These are phyloP conservation scores for Ophiosphaerella narmari DNA, from an alignment of 2,329 filamentous ascomycete genomes.

Conservation along the genomic window DNA sequence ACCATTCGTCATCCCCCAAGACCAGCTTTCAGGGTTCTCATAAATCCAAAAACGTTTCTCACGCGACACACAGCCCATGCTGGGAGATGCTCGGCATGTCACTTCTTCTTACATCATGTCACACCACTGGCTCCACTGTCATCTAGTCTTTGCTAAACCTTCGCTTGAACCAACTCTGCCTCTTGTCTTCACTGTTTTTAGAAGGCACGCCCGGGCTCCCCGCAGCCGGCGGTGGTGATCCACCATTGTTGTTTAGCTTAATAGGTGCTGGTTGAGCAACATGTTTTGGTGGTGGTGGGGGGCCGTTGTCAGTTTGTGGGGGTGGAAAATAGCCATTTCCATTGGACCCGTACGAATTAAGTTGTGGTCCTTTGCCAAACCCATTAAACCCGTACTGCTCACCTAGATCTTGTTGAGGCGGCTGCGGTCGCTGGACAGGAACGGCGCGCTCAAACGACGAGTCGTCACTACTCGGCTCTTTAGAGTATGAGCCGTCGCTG, in stretches of 20 bases:
- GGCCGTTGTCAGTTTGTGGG: slow-evolving; percentile 23
- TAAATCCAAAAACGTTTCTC: neutral
- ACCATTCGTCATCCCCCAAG: slow-evolving; percentile 1
- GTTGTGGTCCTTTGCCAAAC: slow-evolving; percentile 51
- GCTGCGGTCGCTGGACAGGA: slow-evolving; percentile 42
- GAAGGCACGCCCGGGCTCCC: slow-evolving; percentile 23
- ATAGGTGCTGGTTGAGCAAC: slow-evolving; percentile 31
- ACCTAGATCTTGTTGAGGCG: slow-evolving; percentile 43
- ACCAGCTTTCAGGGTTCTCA: slow-evolving; percentile 2
- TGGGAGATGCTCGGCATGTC: neutral
- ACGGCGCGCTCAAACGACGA: slow-evolving; percentile 81
- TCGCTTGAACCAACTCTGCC: slow-evolving; percentile 87
- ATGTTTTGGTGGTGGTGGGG: slow-evolving; percentile 21
- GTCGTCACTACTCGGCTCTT: slow-evolving; percentile 91
- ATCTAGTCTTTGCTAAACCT: slow-evolving; percentile 72
- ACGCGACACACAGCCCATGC: too few species aligned
- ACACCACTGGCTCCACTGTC: neutral
- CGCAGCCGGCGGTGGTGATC: slow-evolving; percentile 9
- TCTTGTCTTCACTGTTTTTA: slow-evolving; percentile 58
- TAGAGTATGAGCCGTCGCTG: slow-evolving; percentile 73
- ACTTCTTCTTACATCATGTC: neutral
- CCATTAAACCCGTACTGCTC: slow-evolving; percentile 64
- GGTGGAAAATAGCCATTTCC: slow-evolving; percentile 23
- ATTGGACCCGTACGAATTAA: slow-evolving; percentile 46
- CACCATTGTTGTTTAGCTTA: slow-evolving; percentile 23